Base-by-base conservation (phyloP, 805 yeast genomes). In the Saccharomyces jurei region DNA sequence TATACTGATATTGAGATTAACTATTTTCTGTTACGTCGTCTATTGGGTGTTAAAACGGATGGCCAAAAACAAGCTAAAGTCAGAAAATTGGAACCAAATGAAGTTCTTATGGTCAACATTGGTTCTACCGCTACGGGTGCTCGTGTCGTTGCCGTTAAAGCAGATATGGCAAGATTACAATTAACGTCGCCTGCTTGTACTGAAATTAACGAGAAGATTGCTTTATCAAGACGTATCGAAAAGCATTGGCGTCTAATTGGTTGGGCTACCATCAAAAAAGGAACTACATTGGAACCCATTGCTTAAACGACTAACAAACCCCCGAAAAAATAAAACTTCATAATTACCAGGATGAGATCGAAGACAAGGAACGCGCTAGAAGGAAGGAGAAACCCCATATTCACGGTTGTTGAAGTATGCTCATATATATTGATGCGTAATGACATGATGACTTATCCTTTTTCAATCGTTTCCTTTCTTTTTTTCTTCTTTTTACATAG, bases 71-170 rank as follows among this genome's bases (percentile, higher is more conserved):
- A 89, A 73, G 96, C 97, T 56, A 91, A 89, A 80, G 98, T 94
- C 60, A 85, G 96, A 74, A 94, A 92, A 74, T 83, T 94, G 69
- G 92, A 89, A 67, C 84, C 84, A 63, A 92, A 92, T 66, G 99
- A 94, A 75, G 96, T 94, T 62, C 81, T 94, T 71, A 95, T 94
- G 99, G 99, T 94, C 52, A 94, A 95, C 74, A 95, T 94, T 67
- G 99, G 99, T 60, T 94, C 99, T 28, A 94, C 98, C 51, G 97
- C 99, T 54, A 89, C 98, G 31, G 99, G 99, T 76, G 99, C 99
- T 54, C 87, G 97, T 74, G 99, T 94, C 62, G 86, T 90, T 63
- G 96, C 96, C 50, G 98, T 94, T 53, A 88, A 89, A 74, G 98
- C 98, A 58, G 99, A 94, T 81, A 89, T 95, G 97, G 99, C 99